A percentile compares a stretch with the other conserved stretches of the same genome.
Evolutionary conservation across 345 rosid species (phyloP).

Genomic region (Euphorbia tirucalli): DNA sequence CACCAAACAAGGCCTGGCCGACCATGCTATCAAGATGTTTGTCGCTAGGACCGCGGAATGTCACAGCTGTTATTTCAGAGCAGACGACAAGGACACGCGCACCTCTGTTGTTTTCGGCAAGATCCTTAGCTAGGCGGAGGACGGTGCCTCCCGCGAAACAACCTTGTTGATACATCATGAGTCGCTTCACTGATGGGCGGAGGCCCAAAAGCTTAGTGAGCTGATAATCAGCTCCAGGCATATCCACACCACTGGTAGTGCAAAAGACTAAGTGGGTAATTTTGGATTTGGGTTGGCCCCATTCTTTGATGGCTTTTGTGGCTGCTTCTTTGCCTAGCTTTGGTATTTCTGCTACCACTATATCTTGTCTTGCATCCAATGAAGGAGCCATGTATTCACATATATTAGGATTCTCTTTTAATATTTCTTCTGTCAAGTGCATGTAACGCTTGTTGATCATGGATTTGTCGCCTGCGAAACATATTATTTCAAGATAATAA

Average conservation of each 20-base stretch:
- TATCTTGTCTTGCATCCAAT: constrained; percentile 66
- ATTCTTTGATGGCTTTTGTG: constrained; percentile 64
- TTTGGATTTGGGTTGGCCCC: constrained; percentile 87
- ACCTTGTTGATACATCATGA: constrained; percentile 69
- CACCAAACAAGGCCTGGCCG: constrained; percentile 71
- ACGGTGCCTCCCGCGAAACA: constrained; percentile 83
- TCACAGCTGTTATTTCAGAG: constrained; percentile 71
- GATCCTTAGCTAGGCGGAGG: constrained; percentile 79
- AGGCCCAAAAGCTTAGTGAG: constrained; percentile 83
- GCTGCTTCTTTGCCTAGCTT: constrained; percentile 84
- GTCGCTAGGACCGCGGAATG: constrained; percentile 78
- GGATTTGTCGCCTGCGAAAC: constrained; percentile 60
- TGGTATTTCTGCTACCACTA: constrained; percentile 77
- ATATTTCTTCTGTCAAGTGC: constrained; percentile 63
- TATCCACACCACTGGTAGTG: constrained; percentile 83
- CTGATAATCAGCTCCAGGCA: constrained; percentile 94
- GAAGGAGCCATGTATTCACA: constrained; percentile 75
- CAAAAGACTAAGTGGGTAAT: constrained; percentile 83
- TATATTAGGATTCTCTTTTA: constrained; percentile 55
- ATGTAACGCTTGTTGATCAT: constrained; percentile 62
- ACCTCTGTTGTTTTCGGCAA: constrained; percentile 75
- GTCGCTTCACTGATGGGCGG: constrained; percentile 67
- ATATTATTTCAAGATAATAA: not conserved
- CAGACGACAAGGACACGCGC: constrained; percentile 80
- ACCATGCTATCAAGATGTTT: constrained; percentile 64